Evolutionary conservation across 345 rosid genomes (phyloP).

Genomic region (Ricinus communis): DNA sequence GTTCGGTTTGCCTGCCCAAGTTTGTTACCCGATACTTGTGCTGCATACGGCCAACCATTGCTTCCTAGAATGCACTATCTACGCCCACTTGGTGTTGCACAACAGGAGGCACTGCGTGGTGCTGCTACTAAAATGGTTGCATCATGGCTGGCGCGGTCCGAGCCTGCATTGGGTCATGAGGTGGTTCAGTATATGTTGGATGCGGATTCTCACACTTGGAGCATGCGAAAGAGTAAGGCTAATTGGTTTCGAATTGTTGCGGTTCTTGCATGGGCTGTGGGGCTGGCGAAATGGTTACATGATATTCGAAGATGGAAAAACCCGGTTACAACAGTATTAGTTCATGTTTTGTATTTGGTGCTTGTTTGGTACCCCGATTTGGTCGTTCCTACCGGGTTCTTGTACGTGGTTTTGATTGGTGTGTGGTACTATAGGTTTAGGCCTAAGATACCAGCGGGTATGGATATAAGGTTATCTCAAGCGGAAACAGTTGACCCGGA

Average conservation of each 20-base stretch:
- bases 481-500: constrained; percentile 79
- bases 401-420: constrained; percentile 78
- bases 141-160: constrained; percentile 75
- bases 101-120: constrained; percentile 89
- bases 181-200: constrained; percentile 92
- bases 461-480: constrained; percentile 88
- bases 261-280: constrained; percentile 89
- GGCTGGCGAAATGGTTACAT: constrained; percentile 90
- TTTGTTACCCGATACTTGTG: constrained; percentile 71
- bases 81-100: constrained; percentile 90
- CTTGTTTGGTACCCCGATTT: constrained; percentile 98
- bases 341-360: constrained; percentile 76
- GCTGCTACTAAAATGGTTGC: constrained; percentile 93
- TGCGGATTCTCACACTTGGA: constrained; percentile 93
- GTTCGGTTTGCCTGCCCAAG: constrained; percentile 85
- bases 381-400: constrained; percentile 81
- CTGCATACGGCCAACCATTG: constrained; percentile 78
- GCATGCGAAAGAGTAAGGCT: constrained; percentile 96
- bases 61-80: constrained; percentile 92
- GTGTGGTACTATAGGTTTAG: constrained; percentile 91
- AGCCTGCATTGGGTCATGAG: constrained; percentile 83
- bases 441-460: constrained; percentile 87
- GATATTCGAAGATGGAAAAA: constrained; percentile 82
- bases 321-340: constrained; percentile 75
- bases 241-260: constrained; percentile 94